These are phyloP conservation scores for Begonia loranthoides DNA, from an alignment of 306 rosid species.

Conservation along the genomic window DNA sequence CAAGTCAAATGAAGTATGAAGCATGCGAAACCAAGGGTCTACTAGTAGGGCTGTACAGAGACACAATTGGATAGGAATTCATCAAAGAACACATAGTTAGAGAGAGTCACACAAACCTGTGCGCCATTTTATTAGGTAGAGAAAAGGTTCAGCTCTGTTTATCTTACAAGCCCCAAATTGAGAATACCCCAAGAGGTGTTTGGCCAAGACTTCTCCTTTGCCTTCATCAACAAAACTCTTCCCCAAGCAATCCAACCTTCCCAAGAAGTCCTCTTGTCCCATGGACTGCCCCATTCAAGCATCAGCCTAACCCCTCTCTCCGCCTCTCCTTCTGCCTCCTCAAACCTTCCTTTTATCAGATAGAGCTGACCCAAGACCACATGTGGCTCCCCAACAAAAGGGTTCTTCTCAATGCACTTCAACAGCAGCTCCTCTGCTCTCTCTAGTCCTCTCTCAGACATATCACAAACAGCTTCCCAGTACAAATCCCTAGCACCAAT, in stretches of 20 bases:
- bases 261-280: conserved; percentile 97
- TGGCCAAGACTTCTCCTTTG: conserved; percentile 74
- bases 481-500: conserved; percentile 59
- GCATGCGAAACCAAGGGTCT: too few relatives aligned
- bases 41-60: too few relatives aligned
- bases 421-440: conserved; percentile 42
- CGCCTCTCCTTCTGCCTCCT: conserved; percentile 57
- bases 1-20: too few relatives aligned
- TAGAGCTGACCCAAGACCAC: conserved; percentile 56
- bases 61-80: too few relatives aligned
- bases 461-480: conserved; percentile 62
- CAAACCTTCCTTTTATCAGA: conserved; percentile 39
- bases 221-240: conserved; percentile 58
- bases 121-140: too few relatives aligned
- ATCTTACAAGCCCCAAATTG: conserved; percentile 71
- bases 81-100: too few relatives aligned
- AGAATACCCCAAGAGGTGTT: conserved; percentile 59
- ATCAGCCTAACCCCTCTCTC: conserved; percentile 49
- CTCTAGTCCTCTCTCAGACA: conserved; percentile 10
- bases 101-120: too few relatives aligned
- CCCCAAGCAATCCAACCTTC: conserved; percentile 93
- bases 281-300: conserved; percentile 67
- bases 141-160: neutral
- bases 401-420: conserved; percentile 44
- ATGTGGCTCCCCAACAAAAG: conserved; percentile 69